Evolutionary conservation across 352 stramenopile genomes (phyloP), one percentile per base, ranked within the genome.

Genomic region (Pythium monospermum): DNA sequence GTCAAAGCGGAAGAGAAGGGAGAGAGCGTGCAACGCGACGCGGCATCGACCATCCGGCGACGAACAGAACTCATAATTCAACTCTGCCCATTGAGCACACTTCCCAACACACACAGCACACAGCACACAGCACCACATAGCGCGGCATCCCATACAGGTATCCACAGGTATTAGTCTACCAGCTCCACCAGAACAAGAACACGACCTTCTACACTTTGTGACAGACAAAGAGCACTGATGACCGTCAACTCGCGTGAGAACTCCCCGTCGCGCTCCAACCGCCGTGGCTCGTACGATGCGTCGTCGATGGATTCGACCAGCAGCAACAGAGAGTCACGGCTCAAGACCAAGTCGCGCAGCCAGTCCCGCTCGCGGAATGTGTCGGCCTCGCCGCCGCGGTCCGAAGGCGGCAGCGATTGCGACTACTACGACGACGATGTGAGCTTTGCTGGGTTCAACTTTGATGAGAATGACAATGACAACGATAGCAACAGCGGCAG

Each of bases 391-490:
- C 38, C 49, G 10, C 39, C 54, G 35, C 54, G 54, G 36, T 61
- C 54, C 7, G 54, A 36, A 37, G 52, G 36, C 23, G 43, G 49
- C 44, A 54, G 45, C 53, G 46, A 13, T 46, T n/a, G 56, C 12
- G 54, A 61, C 28, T 45, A 61, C 25, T n/a, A 61, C 12, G 54
- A 61, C 28, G 54, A 61, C 25, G 45, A 51, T 39, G 47, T 44
- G 13, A 43, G 53, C 28, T 59, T 53, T 18, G 31, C 41, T 36
- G 13, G 30, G 13, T 35, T 35, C 30, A 13, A 8, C 8, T 35
- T 35, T 35, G 30, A 41, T 28, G 35, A 42, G 31, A 19, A 37
- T n/a, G 42, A 46, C 22, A 51, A 50, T 39, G 46, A 61, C 39
- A 53, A 56, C 36, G 49, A 64, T 33, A 57, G 42, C 55, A 56